Conservation (phyloP, 2,329 filamentous ascomycete species). For the Hymenoscyphus infarciens region DNA sequence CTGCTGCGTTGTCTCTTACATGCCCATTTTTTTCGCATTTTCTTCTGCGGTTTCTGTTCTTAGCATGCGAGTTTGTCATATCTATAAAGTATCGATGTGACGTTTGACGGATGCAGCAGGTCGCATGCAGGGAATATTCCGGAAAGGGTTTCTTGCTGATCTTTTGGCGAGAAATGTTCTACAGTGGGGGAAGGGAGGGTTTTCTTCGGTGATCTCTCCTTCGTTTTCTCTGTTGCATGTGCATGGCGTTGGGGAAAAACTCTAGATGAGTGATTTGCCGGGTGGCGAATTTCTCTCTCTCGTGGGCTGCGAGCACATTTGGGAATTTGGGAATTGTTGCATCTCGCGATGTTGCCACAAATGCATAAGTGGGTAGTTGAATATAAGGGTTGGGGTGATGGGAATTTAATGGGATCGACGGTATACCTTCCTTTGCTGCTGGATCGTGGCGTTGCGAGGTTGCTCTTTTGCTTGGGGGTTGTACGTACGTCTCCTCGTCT, state of each 20-base stretch:
- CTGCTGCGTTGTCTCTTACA: neutral
- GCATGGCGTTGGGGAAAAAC: neutral
- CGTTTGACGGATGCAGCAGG: slow-evolving; percentile 4
- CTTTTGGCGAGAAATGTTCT: neutral
- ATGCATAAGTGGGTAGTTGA: neutral
- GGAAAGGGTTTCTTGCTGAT: slow-evolving; percentile 7
- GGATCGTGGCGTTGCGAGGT: neutral
- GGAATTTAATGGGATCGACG: neutral
- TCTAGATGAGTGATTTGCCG: neutral
- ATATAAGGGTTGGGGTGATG: neutral
- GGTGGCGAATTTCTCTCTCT: neutral
- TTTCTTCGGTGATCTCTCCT: neutral
- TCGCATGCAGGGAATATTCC: slow-evolving; percentile 10
- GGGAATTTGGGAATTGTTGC: slow-evolving; percentile 5
- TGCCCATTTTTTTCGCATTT: no score
- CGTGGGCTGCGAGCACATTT: neutral
- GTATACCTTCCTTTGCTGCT: neutral
- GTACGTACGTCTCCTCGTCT: neutral
- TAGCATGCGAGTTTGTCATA: neutral
- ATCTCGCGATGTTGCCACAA: slow-evolving; percentile 9
- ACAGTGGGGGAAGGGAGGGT: neutral
- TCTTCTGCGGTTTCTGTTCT: no score
- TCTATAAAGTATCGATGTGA: neutral
- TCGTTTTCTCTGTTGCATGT: neutral
- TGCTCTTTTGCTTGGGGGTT: neutral